These are phyloP conservation scores for Parastagonospora avenae DNA, from an alignment of 2,329 filamentous ascomycete genomes.

Conservation along the genomic window DNA sequence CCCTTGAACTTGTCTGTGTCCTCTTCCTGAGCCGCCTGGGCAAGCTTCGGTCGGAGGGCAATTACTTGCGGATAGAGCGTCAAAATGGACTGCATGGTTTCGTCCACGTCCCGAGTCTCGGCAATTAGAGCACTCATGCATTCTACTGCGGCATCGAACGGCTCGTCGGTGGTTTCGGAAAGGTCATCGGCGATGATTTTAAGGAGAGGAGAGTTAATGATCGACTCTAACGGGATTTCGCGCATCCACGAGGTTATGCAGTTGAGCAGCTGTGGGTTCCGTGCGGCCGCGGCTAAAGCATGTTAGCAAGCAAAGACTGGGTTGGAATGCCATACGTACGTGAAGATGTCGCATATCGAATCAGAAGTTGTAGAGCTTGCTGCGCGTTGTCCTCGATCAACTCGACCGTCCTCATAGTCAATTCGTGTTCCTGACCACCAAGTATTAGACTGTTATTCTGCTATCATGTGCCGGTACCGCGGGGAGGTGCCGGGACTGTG, in stretches of 20 bases:
- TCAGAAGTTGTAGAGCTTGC: constrained; percentile 84
- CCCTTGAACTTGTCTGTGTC: constrained; percentile 87
- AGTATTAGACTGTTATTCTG: constrained; percentile 50
- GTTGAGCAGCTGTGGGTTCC: constrained; percentile 88
- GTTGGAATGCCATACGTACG: constrained; percentile 61
- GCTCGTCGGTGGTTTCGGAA: constrained; percentile 65
- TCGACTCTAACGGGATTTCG: constrained; percentile 82
- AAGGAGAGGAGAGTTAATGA: constrained; percentile 85
- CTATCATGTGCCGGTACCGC: constrained; percentile 41
- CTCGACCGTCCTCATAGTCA: constrained; percentile 82
- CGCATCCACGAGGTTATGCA: constrained; percentile 97
- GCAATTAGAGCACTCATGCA: constrained; percentile 90
- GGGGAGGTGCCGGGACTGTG: constrained; percentile 45
- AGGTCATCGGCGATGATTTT: constrained; percentile 80
- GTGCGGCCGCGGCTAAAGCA: constrained; percentile 67
- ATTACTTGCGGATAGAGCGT: constrained; percentile 81
- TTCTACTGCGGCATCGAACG: constrained; percentile 87
- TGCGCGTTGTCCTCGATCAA: constrained; percentile 88
- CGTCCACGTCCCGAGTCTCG: constrained; percentile 93
- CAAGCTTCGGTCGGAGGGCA: constrained; percentile 75
- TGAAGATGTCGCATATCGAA: constrained; percentile 90
- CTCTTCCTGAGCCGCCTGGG: constrained; percentile 75
- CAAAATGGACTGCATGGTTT: constrained; percentile 81
- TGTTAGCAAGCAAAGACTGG: constrained; percentile 13
- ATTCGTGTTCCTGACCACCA: constrained; percentile 83